Base-by-base conservation (phyloP, 2,329 filamentous ascomycete genomes). In the Cryphonectria radicalis region DNA sequence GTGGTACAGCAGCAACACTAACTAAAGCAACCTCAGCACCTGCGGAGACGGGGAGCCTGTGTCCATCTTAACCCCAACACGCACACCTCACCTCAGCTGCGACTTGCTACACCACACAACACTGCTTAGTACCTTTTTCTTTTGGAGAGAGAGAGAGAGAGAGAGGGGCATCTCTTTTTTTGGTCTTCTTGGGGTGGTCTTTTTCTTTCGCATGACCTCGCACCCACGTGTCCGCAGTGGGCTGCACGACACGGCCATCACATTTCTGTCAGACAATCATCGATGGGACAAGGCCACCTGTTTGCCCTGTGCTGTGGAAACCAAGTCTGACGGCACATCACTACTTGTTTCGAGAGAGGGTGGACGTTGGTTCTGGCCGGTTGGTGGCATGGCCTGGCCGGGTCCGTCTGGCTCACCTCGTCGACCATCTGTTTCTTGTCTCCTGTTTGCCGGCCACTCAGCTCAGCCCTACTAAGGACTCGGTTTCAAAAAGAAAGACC, bases 311-410 rank as follows among this genome's bases (percentile, higher is more conserved):
- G 40, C 40, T 32, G 42, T 46, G 40, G 40, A 25, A 64, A 1
- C 62, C n/a, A 35, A n/a, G 32, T n/a, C 62, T 64, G 42, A 64
- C n/a, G 62, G 40, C 62, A n/a, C 46, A 32, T 19, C 62, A n/a
- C 62, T 32, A 11, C 25, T 64, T 64, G 62, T 64, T 64, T 64
- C 62, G 62, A 64, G 25, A n/a, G 14, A 40, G 14, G 17, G 11
- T 64, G 25, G 62, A 64, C 40, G n/a, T 64, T 11, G 37, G 40
- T 40, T 64, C 28, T 42, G 59, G 35, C 22, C 22, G 25, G 13
- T 53, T 53, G 55, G 37, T 50, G 66, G 66, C 57, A 46, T 68
- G 66, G 65, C 66, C 57, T 63, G 55, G 57, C 55, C 57, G 4
- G 40, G 62, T 6, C 62, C 32, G 17, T 17, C 37, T 46, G 32